Evolutionary conservation across 148 eudicot genomes (phyloP), one percentile per base, ranked within the genome.

Genomic region (Camellia lanceoleosa): DNA sequence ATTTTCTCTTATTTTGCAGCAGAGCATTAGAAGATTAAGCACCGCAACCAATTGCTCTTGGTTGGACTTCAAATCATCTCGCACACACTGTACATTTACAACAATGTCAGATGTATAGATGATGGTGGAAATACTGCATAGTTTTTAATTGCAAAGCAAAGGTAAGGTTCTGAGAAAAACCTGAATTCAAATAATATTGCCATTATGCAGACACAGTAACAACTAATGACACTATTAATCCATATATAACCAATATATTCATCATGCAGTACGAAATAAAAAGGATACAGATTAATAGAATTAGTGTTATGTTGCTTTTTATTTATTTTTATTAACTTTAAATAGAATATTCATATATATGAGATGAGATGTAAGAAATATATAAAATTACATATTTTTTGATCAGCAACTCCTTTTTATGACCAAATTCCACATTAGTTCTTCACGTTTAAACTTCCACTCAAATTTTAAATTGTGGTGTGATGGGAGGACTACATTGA

Each of bases 1-100:
- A 74, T 97, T 97, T 83, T 90, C 95, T 82, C 97, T 88, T 84
- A 90, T 97, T 86, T 97, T 97, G 87, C 99, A 97, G 86, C 99
- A 97, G 72, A 85, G 92, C 97, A 92, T 89, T 47, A 97, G 89
- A 80, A 97, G 96, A 82, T 94, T 94, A 79, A 97, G 94, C 85
- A 94, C 94, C 46, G 92, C 95, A 76, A 87, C 85, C 83, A 97
- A 70, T 87, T 92, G 97, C 88, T 94, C 99, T 85, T 94, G 99
- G 83, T 97, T 94, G 78, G 91, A 91, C 90, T 94, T 97, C 84
- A 94, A 81, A 84, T 97, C 94, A 80, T 92, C 99, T 65, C 92
- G 92, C 81, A 91, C 77, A 44, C 89, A 89, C 99, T 97, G 91
- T 60, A 89, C 2, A 38, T 68, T 74, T 16, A 69, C 43, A 67